Conservation (phyloP, 768 basidiomycete species). For the Harrya chromipes region DNA sequence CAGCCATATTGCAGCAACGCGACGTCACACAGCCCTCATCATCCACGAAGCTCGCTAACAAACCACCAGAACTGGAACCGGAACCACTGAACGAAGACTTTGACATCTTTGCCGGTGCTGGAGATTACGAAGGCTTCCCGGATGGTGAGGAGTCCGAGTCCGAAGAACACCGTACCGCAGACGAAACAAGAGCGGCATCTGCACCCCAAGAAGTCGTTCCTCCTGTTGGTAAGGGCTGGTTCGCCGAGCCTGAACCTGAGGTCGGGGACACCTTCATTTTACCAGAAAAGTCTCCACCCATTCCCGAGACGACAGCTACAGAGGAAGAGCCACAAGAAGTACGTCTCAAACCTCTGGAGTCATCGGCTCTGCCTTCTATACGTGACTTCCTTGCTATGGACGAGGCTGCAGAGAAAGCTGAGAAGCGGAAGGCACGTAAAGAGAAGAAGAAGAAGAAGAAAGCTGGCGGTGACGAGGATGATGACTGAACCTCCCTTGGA, state of each 20-base stretch:
- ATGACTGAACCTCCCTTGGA: constrained; percentile 24
- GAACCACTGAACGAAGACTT: constrained; percentile 53
- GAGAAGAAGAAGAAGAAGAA: constrained; percentile 62
- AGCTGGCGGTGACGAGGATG: constrained; percentile 27
- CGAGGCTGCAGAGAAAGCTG: constrained; percentile 56
- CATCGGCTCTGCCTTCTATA: constrained; percentile 82
- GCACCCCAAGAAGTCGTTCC: constrained; percentile 9
- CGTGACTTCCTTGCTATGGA: constrained; percentile 80
- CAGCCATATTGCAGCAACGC: not conserved
- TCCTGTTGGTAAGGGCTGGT: constrained; percentile 39
- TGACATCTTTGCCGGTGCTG: constrained; percentile 86
- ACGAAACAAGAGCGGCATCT: constrained; percentile 12
- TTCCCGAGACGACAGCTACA: constrained; percentile 4
- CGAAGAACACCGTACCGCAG: constrained; percentile 23
- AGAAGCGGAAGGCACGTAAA: constrained; percentile 71
- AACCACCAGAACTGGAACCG: constrained; percentile 15
- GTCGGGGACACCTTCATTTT: not conserved
- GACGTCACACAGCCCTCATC: constrained; percentile 2
- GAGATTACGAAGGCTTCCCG: constrained; percentile 73
- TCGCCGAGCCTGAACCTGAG: constrained; percentile 40
- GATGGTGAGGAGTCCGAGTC: constrained; percentile 51
- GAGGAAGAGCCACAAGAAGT: constrained; percentile 40
- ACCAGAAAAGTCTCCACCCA: constrained; percentile 13
- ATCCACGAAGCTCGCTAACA: constrained; percentile 3
- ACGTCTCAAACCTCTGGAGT: constrained; percentile 70